Conservation (phyloP, 2,329 filamentous ascomycete genomes). For the Pseudogymnoascus sp. region DNA sequence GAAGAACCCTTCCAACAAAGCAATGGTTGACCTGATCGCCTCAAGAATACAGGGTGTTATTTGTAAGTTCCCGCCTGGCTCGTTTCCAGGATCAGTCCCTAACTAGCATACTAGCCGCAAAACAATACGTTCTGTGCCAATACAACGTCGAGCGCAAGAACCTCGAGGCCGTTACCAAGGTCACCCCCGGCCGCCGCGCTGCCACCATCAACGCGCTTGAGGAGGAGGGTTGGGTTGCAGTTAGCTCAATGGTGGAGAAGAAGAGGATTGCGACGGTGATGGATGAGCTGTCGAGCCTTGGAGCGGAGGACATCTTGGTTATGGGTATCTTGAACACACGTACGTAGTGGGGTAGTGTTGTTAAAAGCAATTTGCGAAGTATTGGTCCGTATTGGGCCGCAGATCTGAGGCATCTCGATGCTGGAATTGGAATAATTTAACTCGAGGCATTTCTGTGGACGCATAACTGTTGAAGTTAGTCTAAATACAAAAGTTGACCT, state of each 20-base stretch:
- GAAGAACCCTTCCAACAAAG: slow-evolving; percentile 69
- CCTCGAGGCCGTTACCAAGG: slow-evolving; percentile 59
- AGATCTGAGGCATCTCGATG: too few relatives aligned
- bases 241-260: slow-evolving; percentile 83
- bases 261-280: slow-evolving; percentile 30
- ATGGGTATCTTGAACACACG: slow-evolving; percentile 29
- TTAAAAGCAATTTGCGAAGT: too few relatives aligned
- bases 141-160: slow-evolving; percentile 79
- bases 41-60: slow-evolving; percentile 89
- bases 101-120: slow-evolving; percentile 51
- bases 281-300: slow-evolving; percentile 28
- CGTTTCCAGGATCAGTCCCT: slow-evolving; percentile 10
- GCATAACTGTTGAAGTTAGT: too few relatives aligned
- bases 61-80: slow-evolving; percentile 40
- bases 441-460: too few relatives aligned
- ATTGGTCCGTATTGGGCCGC: too few relatives aligned
- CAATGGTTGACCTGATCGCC: slow-evolving; percentile 75
- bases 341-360: slow-evolving; percentile 11
- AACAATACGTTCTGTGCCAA: slow-evolving; percentile 89
- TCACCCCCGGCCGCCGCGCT: slow-evolving; percentile 90
- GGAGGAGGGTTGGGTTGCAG: slow-evolving; percentile 86
- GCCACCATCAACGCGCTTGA: slow-evolving; percentile 88
- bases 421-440: too few relatives aligned
- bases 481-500: too few relatives aligned
- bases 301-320: slow-evolving; percentile 30